phyloP scores from a whole-genome alignment of 306 rosid genomes.

The Vicia villosa region DNA sequence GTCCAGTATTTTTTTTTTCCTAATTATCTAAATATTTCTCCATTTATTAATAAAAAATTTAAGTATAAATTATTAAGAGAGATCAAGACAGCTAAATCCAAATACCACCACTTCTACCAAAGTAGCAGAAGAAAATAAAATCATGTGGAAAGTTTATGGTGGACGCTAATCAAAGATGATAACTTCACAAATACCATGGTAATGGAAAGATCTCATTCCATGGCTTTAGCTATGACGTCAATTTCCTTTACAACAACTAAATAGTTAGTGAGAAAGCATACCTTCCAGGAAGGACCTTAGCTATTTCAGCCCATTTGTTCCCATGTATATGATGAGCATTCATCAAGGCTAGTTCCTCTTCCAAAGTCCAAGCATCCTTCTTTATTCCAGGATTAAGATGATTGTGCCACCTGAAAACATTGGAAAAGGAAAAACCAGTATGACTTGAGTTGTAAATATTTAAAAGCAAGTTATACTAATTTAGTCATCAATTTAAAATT shows the following conservation, averaged over 20 bases:
- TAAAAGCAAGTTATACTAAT: slow-evolving; percentile 24
- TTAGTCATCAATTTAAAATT: slow-evolving; percentile 4
- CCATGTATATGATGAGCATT: slow-evolving; percentile 81
- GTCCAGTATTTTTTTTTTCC: slow-evolving; percentile 10
- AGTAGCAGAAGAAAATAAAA: neutral
- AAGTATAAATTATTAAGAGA: neutral
- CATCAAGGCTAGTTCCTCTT: slow-evolving; percentile 89
- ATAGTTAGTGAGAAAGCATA: slow-evolving; percentile 43
- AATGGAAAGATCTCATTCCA: slow-evolving; percentile 18
- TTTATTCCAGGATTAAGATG: slow-evolving; percentile 95
- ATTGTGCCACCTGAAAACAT: slow-evolving; percentile 91
- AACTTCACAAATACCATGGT: slow-evolving; percentile 9
- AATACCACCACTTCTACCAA: slow-evolving; percentile 14
- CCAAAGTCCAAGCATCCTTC: slow-evolving; percentile 92
- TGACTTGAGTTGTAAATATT: slow-evolving; percentile 3
- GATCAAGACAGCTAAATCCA: slow-evolving; percentile 22
- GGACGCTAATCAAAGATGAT: slow-evolving; percentile 4
- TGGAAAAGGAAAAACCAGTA: slow-evolving; percentile 17
- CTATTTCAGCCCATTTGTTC: slow-evolving; percentile 99
- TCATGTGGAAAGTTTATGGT: slow-evolving; percentile 5
- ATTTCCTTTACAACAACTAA: slow-evolving; percentile 20
- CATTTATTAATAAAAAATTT: neutral
- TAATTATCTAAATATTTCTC: neutral
- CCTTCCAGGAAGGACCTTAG: slow-evolving; percentile 95
- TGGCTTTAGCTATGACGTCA: slow-evolving; percentile 30